Evolutionary conservation across 306 rosid species (phyloP).

Genomic region (Castanea crenata): DNA sequence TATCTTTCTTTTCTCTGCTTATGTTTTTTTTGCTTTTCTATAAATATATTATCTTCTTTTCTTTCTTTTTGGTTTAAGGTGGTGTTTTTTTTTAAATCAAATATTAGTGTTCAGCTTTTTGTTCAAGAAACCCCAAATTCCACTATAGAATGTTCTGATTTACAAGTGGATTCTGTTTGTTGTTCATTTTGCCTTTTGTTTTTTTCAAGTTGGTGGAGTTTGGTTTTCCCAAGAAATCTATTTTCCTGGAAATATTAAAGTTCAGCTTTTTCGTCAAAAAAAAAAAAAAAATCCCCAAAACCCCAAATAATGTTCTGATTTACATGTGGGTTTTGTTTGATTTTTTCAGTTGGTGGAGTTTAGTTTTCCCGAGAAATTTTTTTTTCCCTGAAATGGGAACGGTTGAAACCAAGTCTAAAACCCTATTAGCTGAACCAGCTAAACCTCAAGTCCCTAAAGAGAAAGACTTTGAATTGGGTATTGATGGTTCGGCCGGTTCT

Average conservation of each 20-base stretch:
- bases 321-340: constrained; percentile 2
- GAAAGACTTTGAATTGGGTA: constrained; percentile 20
- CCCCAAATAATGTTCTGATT: constrained; percentile 33
- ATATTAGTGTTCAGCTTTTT: constrained; percentile 7
- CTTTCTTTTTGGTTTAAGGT: constrained; percentile 10
- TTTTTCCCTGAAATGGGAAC: constrained; percentile 46
- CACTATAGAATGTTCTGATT: constrained; percentile 20
- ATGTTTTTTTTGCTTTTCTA: not conserved
- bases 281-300: constrained; percentile 18
- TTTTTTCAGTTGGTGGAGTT: constrained; percentile 13
- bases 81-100: constrained; percentile 22
- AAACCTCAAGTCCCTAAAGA: constrained; percentile 28
- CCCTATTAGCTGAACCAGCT: constrained; percentile 28
- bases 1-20: not conserved
- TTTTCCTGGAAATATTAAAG: constrained; percentile 31
- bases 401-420: constrained; percentile 40
- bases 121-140: constrained; percentile 35
- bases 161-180: not conserved
- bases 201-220: constrained; percentile 11
- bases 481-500: constrained; percentile 16
- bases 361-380: constrained; percentile 28
- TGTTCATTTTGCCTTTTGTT: not conserved
- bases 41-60: not conserved
- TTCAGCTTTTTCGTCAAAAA: not conserved
- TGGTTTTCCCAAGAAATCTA: constrained; percentile 31